Percentiles rank a stretch among this genome's conserved stretches.
phyloP scores from a whole-genome alignment of 1,284 basidiomycete species.

The Marasmius fiardii region DNA sequence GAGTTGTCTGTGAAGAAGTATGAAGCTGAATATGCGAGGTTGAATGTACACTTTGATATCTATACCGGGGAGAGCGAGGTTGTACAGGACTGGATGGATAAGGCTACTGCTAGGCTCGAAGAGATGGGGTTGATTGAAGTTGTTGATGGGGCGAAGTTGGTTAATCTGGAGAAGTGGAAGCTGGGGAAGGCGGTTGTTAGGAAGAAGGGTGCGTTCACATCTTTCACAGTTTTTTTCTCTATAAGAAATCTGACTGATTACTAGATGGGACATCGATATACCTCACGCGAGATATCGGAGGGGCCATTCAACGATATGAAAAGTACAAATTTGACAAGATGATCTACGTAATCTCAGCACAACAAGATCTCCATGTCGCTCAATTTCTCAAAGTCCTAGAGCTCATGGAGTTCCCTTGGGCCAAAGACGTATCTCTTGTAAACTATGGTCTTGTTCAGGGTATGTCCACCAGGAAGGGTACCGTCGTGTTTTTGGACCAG shows the following conservation, averaged over 20 bases:
- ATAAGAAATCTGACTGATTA: constrained; percentile 3
- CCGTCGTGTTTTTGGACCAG: constrained; percentile 94
- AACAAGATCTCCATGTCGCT: constrained; percentile 90
- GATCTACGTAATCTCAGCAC: constrained; percentile 94
- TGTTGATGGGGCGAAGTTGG: constrained; percentile 70
- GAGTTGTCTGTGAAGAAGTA: constrained; percentile 92
- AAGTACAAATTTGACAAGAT: constrained; percentile 97
- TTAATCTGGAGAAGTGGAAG: constrained; percentile 87
- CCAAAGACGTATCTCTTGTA: constrained; percentile 80
- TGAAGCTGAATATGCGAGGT: constrained; percentile 82
- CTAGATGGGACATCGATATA: constrained; percentile 96
- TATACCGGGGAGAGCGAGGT: constrained; percentile 96
- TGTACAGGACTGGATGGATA: constrained; percentile 73
- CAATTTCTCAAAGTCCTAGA: constrained; percentile 96
- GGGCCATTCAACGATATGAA: constrained; percentile 89
- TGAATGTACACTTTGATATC: constrained; percentile 93
- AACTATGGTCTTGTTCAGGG: constrained; percentile 93
- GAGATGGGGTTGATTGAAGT: constrained; percentile 61
- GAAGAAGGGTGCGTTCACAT: constrained; percentile 65
- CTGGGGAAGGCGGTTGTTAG: constrained; percentile 88
- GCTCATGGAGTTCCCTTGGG: constrained; percentile 89
- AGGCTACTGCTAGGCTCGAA: constrained; percentile 61
- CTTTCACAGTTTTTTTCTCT: not conserved
- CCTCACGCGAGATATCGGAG: constrained; percentile 97
- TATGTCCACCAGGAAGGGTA: constrained; percentile 98